These are phyloP conservation scores for Cryoendolithus antarcticus DNA, from an alignment of 2,329 filamentous ascomycete species.

Conservation along the genomic window DNA sequence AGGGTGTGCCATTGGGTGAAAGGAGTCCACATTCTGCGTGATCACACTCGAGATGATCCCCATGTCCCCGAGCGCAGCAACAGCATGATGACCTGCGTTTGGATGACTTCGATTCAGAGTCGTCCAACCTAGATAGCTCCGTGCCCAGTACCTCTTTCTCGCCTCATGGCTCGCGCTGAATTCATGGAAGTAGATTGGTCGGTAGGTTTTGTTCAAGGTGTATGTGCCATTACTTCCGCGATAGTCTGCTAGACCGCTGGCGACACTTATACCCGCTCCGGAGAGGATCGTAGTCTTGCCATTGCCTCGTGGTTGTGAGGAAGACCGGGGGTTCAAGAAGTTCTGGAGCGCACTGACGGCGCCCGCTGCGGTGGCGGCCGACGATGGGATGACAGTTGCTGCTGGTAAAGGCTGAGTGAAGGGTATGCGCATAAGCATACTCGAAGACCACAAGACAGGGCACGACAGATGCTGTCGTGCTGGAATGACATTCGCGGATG, in stretches of 20 bases:
- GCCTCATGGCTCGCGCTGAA: constrained; percentile 72
- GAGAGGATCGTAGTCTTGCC: constrained; percentile 55
- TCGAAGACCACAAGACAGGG: too few relatives aligned
- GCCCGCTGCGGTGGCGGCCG: constrained; percentile 56
- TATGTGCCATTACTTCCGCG: constrained; percentile 84
- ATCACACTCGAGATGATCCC: constrained; percentile 67
- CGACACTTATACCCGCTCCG: constrained; percentile 85
- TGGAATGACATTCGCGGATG: too few relatives aligned
- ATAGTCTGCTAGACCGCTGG: constrained; percentile 88
- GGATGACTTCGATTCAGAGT: constrained; percentile 66
- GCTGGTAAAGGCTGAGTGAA: constrained; percentile 73
- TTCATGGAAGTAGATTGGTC: constrained; percentile 87
- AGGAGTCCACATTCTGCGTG: constrained; percentile 95
- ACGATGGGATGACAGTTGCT: constrained; percentile 60
- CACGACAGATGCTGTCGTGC: too few relatives aligned
- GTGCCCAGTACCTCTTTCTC: constrained; percentile 87
- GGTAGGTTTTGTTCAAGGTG: constrained; percentile 76
- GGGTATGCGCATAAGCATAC: constrained; percentile 65
- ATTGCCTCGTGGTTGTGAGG: constrained; percentile 28
- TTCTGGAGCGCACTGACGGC: constrained; percentile 64
- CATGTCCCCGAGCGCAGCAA: constrained; percentile 57
- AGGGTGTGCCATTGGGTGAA: constrained; percentile 70
- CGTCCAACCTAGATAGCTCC: constrained; percentile 88
- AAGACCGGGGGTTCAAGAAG: constrained; percentile 50
- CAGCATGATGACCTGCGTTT: constrained; percentile 67